Evolutionary conservation across 257 asterid species (phyloP), one percentile per base, ranked within the genome.

Genomic region (Anisodus tanguticus): DNA sequence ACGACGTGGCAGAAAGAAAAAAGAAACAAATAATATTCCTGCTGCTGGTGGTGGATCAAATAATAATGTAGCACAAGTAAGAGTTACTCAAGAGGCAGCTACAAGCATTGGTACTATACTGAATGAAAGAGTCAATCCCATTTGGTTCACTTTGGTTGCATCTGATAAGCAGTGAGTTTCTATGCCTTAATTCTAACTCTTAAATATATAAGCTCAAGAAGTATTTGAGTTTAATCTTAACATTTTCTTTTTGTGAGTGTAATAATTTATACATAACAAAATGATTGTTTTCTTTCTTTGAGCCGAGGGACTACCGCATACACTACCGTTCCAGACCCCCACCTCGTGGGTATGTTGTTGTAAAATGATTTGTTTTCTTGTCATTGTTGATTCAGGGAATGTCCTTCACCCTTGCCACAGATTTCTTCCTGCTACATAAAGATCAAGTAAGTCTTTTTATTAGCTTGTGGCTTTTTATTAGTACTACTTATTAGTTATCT

Each of bases 121-220:
- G 22, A 59, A 59, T 59, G 37, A 43, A 45, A 76, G 70, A 49
- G 19, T 2, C 39, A 64, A 19, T 10, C 82, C 67, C 5, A 68
- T 84, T 10, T 87, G 89, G 89, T 77, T 87, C 47, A 17, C 63
- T 9, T 37, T 87, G 12, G 87, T 87, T 76, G 87, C 82, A 74
- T 87, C 82, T 47, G 70, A 84, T 22, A 64, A 26, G 10, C 81
- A 84, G 89, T 87, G 71, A 84, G 89, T 43, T 66, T 41, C 47
- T 26, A 41, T 41, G 47, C 45, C 17, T 60, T 31, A 3, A 41
- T 41, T 41, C 3, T 41, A 41, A 41, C 51, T 47, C 51, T 47
- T 47, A 47, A 47, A 7, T 45, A 45, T 41, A 45, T 45, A 16
- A 4, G 62, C 4, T 55, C 62, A 55, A 55, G 45, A 55, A 2